Evolutionary conservation across 2,329 filamentous ascomycete species (phyloP), one percentile per base, ranked within the genome.

Genomic region (Fusarium nisikadoi): DNA sequence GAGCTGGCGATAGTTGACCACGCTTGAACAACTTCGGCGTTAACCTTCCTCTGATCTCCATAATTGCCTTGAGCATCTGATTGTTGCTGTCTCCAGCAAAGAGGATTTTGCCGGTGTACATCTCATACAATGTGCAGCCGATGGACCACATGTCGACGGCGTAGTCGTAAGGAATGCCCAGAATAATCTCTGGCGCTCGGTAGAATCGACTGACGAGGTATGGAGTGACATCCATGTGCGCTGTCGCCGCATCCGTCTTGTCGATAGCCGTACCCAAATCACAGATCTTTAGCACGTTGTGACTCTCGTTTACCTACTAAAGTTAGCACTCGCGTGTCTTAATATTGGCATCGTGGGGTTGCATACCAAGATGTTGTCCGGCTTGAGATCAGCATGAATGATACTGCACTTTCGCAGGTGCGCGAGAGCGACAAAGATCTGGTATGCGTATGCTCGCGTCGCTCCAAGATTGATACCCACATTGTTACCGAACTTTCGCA

Each of bases 121-220:
- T 86, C 83, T 99, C 96, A 81, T 97, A 99, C 35, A 98, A 86
- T 1, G 96, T 99, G 83, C 96, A 99, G 41, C 96, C 97, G 73
- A 98, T 94, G 12, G 95, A 97, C 96, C 96, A 99, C 86, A 97
- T 93, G 81, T 99, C 96, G 73, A 98, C 94, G 12, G 93, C 92
- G 80, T 95, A 97, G 80, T 97, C 94, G 80, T 97, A 97, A 14
- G 93, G 92, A 85, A 98, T 95, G n/a, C 96, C 96, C 7, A 99
- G 88, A 69, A 99, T 97, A 79, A 99, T 94, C 83, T 99, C 96
- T 5, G 97, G 96, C 7, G 96, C 96, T 68, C 96, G 92, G 81
- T 99, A 99, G 83, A 98, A 99, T 62, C 97, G 92, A 84, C 94
- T 98, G 79, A 98, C 94, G 3, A 99, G 91, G 79, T 98, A 98